Base-by-base conservation (phyloP, 192 early-diverging fungal species). In the Globomyces pollinis-pini region DNA sequence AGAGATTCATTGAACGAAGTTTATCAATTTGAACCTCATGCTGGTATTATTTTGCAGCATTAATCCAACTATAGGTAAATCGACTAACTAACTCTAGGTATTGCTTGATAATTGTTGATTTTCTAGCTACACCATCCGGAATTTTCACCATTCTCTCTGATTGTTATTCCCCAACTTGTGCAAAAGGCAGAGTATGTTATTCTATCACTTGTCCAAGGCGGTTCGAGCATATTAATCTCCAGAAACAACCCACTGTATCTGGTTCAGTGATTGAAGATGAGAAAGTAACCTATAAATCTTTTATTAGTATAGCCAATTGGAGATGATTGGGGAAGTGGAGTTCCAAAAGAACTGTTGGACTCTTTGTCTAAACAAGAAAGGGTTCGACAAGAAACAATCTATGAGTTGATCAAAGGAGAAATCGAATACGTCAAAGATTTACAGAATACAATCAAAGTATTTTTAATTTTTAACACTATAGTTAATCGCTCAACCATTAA, bases 141-240 rank as follows among this genome's bases (percentile, higher is more conserved):
- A 85, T 98, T 0, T 93, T 95, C 74, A 93, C 90, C 0, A 74
- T 90, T 24, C 71, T 96, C 51, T 87, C 94, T 0, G 86, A 89
- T 58, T 98, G 95, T 64, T 98, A 96, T 68, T 96, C 93, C 13
- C 87, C 91, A 0, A 94, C 91, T 0, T 98, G 94, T 65, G 79
- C 89, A 0, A 69, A 73, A 20, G 86, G 84, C 38, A 83, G 77
- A 52, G n/a, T n/a, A n/a, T 98, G 93, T 65, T 98, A 98, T 74
- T 93, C 89, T 61, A 81, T 88, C 5, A 76, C 85, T 4, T 96
- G 95, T 60, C 93, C 93, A 3, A 69, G 88, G 6, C 75, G 88
- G 33, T 51, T 51, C 33, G 50, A 51, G 8, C 43, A 60, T 36
- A 18, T 11, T 33, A 31, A 11, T 51, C 32, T 2, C 8, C 16